Evolutionary conservation across 2,329 filamentous ascomycete species (phyloP), one percentile per base, ranked within the genome.

Genomic region (Fusarium setosum): DNA sequence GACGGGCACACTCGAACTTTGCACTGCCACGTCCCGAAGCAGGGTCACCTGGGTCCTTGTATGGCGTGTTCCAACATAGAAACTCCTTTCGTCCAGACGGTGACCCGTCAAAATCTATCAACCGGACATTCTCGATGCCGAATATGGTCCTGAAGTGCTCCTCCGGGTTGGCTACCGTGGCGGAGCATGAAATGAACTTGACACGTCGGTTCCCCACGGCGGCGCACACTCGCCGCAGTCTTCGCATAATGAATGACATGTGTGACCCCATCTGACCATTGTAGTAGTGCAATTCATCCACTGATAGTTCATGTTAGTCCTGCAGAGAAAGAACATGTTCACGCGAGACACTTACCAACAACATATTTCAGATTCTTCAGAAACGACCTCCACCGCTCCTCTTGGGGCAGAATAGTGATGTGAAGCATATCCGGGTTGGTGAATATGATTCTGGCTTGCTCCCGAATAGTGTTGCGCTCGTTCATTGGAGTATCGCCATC

Each of bases 401-500:
- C 96, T 72, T 97, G 92, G 0, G 96, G 95, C 4, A 99, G 79
- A 23, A 99, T 96, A 0, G 93, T 96, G 31, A 97, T 88, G 70
- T 99, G 96, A 32, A 99, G 84, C 94, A 98, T 99, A 73, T 99
- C 96, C 0, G 96, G 96, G 71, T 99, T 99, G 0, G 96, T 99
- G 73, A 99, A 97, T 49, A 99, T 95, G 63, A 98, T 93, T 21
- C 93, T 87, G 1, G 92, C 96, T 77, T 96, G 90, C 35, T 98
- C 94, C 6, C 95, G 88, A 63, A 99, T 95, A 24, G 83, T 74
- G 66, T 93, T 93, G 20, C 96, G 87, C 62, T 92, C 90, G 6
- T 80, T 77, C 88, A 96, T 94, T 0, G 92, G 89, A 0, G 96
- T 99, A 75, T 99, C 96, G 7, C 96, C 96, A 74, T 99, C 96